These are phyloP conservation scores for Penicillium decumbens DNA, from an alignment of 2,329 filamentous ascomycete genomes.

Conservation along the genomic window DNA sequence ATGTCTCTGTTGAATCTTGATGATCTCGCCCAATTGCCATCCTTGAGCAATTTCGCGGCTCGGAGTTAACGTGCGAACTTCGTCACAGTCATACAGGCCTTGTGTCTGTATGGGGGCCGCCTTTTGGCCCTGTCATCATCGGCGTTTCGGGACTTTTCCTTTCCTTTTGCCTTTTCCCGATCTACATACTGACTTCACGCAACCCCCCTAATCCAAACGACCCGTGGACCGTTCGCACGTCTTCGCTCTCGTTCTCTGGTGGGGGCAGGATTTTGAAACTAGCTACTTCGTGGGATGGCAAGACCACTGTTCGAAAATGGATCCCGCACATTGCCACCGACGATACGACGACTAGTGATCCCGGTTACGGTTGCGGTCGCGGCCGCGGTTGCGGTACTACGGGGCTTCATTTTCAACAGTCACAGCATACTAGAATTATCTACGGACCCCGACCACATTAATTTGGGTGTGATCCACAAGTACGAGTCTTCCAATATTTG, in stretches of 20 bases:
- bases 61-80: constrained; percentile 3
- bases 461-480: constrained; percentile 16
- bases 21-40: not conserved
- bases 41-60: not conserved
- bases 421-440: constrained; percentile 3
- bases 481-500: not conserved
- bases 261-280: not conserved
- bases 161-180: constrained; percentile 15
- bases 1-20: not conserved
- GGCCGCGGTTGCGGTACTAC: not conserved
- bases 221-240: constrained; percentile 12
- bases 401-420: constrained; percentile 6
- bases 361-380: constrained; percentile 12
- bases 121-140: not conserved
- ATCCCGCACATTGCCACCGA: constrained; percentile 15
- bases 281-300: not conserved
- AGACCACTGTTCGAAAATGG: constrained; percentile 10
- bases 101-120: not conserved
- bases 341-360: constrained; percentile 4
- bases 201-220: not conserved
- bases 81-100: constrained; percentile 17
- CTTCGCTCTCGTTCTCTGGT: not conserved
- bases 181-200: constrained; percentile 16
- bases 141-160: constrained; percentile 3
- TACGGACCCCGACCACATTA: constrained; percentile 8